Base-by-base conservation (phyloP, 2,329 filamentous ascomycete genomes). In the Trichoderma koningiopsis region DNA sequence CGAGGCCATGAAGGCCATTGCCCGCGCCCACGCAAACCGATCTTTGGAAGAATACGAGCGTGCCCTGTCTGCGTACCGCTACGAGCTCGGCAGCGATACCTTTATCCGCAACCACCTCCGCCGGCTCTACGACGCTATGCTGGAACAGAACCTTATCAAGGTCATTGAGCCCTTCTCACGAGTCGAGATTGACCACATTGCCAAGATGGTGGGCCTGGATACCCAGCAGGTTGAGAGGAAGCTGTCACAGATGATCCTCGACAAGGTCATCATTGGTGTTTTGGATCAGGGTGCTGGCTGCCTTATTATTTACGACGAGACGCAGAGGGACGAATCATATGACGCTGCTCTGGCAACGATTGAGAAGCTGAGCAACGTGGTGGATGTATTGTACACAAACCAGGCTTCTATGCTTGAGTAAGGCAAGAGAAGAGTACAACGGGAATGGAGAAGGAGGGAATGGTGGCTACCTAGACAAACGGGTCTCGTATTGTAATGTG, bases 141-240 rank as follows among this genome's bases (percentile, higher is more conserved):
- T 99, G 78, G 96, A 99, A 85, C 96, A 99, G 87, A 99, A 99
- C 82, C 88, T 99, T 53, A 96, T 98, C 87, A 98, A 99, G 86
- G 96, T 99, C 72, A 99, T 99, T 79, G 96, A 99, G 86, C 96
- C 96, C 27, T 99, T 98, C 84, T 97, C 93, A 77, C 89, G 94
- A 72, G 96, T 99, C 66, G 96, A 99, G 83, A 97, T 99, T 76
- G 92, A 91, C 75, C 96, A 99, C 80, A 93, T 99, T 76, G 95
- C 96, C 74, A 94, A 96, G 85, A 97, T 98, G 91, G 96, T 99
- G 64, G 94, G 95, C 49, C 86, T 99, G 72, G 96, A 98, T 80
- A 97, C 93, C 31, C 91, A 93, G 81, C 95, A 98, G 84, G 96
- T 99, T 70, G 96, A 99, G 88, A 90, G 94, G 76, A 99, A 99